Evolutionary conservation across 768 basidiomycete genomes (phyloP).

Genomic region (Pilatotrama ljubarskyi): DNA sequence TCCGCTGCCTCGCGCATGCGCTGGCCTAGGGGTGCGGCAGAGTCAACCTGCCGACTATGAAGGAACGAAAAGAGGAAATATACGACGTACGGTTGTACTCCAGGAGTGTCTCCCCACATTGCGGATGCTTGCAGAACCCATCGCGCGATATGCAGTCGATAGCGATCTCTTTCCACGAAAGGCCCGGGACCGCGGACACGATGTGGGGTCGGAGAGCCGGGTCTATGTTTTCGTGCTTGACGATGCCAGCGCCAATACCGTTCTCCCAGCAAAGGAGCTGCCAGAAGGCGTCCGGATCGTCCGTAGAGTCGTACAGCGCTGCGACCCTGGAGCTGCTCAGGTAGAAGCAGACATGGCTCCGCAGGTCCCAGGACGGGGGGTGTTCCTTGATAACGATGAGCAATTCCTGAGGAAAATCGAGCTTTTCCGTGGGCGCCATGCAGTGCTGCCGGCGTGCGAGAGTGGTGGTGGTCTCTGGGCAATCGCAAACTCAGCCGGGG

Average conservation of each 20-base stretch:
- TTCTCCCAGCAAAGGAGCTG: not conserved
- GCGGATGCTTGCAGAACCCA: conserved; percentile 11
- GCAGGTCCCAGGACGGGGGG: not conserved
- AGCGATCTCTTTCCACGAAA: conserved; percentile 4
- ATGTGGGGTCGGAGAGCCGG: not conserved
- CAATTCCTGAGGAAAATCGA: conserved; percentile 5
- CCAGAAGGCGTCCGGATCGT: not conserved
- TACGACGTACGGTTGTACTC: conserved; percentile 13
- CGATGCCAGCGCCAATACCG: conserved; percentile 9
- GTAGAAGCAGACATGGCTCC: conserved; percentile 12
- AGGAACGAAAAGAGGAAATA: not conserved
- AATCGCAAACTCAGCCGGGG: no score
- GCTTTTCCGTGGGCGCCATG: not conserved
- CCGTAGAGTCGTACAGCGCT: not conserved
- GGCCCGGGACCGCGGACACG: not conserved
- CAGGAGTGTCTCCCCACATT: conserved; percentile 10
- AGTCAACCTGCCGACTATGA: not conserved
- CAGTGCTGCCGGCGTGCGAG: not conserved
- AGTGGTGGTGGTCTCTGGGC: conserved; percentile 15
- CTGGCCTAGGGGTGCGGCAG: not conserved
- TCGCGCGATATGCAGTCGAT: not conserved
- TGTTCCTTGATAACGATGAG: not conserved
- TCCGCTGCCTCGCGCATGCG: not conserved
- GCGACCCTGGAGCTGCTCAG: conserved; percentile 2
- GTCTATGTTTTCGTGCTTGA: not conserved